A percentile compares a stretch with the other conserved stretches of the same genome.
Evolutionary conservation across 2,329 filamentous ascomycete genomes (phyloP).

Genomic region (Pyricularia grisea): DNA sequence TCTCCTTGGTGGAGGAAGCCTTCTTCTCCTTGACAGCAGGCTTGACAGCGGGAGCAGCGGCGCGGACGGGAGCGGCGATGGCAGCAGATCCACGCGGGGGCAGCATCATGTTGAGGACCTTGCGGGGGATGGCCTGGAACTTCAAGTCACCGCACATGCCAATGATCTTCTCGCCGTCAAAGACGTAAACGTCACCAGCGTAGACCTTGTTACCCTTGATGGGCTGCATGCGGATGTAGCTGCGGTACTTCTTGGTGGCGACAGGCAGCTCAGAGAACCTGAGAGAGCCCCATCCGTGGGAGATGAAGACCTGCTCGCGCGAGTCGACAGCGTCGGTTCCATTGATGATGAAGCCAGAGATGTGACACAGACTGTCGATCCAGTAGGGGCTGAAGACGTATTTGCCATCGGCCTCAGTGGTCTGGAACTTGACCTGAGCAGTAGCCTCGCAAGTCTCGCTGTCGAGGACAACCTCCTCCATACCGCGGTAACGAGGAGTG

Average conservation of each 20-base stretch:
- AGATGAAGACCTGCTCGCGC: slow-evolving; percentile 46
- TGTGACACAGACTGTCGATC: slow-evolving; percentile 49
- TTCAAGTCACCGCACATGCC: slow-evolving; percentile 46
- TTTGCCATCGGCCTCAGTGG: slow-evolving; percentile 33
- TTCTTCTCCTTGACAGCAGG: slow-evolving; percentile 20
- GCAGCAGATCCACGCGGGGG: slow-evolving; percentile 43
- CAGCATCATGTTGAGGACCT: slow-evolving; percentile 56
- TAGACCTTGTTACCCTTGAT: slow-evolving; percentile 40
- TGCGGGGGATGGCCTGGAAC: slow-evolving; percentile 59
- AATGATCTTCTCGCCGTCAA: slow-evolving; percentile 40
- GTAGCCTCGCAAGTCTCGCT: slow-evolving; percentile 33
- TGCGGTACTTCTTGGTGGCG: slow-evolving; percentile 38
- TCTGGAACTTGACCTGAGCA: slow-evolving; percentile 35
- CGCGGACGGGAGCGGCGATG: slow-evolving; percentile 23
- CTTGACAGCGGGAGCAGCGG: slow-evolving; percentile 20
- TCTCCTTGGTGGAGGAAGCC: slow-evolving; percentile 18
- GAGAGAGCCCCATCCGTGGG: slow-evolving; percentile 48
- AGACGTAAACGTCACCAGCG: slow-evolving; percentile 44
- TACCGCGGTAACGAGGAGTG: slow-evolving; percentile 41
- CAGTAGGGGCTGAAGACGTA: slow-evolving; percentile 49
- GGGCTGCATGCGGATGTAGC: slow-evolving; percentile 49
- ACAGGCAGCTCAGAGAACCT: slow-evolving; percentile 37
- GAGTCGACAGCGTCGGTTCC: slow-evolving; percentile 46
- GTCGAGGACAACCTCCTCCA: slow-evolving; percentile 48
- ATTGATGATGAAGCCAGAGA: slow-evolving; percentile 54